Evolutionary conservation across 805 yeast genomes (phyloP), one percentile per base, ranked within the genome.

Genomic region (Metschnikowia peoriensis): DNA sequence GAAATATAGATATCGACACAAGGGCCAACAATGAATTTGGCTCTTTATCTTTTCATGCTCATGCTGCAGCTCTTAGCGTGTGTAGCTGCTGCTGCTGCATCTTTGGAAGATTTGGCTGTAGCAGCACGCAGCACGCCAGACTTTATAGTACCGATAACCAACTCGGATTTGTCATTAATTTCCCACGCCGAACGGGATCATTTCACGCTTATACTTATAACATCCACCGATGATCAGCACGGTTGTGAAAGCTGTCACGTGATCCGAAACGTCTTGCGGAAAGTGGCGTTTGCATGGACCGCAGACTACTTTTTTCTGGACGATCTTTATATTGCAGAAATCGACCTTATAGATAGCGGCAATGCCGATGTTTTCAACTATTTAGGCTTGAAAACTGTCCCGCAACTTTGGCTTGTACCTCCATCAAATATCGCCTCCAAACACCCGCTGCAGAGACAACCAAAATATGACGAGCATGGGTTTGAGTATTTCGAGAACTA

Each of bases 321-420:
- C 54, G 65, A 70, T 34, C 66, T 82, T 12, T 73, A 75, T 61
- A 78, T 85, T 62, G 70, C 75, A 38, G 68, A 72, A 41, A 78
- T 81, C 11, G 92, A 86, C 53, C 77, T 82, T 34, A 60, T 61
- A 6, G 70, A 72, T 47, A 57, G 62, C 2, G 63, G 70, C 2
- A 84, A 84, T 58, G 53, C 68, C 10, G 61, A 65, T 4, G 60
- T 78, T 27, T 78, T 81, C 53, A 63, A 68, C 28, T 65, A 68
- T 9, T 59, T 84, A 48, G 65, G 69, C 2, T 61, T 87, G 51
- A 67, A 67, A 2, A 70, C 81, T 2, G 81, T 85, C 3, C 94
- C 96, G 1, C 84, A 82, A 53, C 58, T 85, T n/a, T 82, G 90
- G 83, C 70, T 86, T 2, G 76, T 81, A 50, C 90, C 91, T 4